phyloP scores from a whole-genome alignment of 352 stramenopile species.

The Globisporangium viniferum region DNA sequence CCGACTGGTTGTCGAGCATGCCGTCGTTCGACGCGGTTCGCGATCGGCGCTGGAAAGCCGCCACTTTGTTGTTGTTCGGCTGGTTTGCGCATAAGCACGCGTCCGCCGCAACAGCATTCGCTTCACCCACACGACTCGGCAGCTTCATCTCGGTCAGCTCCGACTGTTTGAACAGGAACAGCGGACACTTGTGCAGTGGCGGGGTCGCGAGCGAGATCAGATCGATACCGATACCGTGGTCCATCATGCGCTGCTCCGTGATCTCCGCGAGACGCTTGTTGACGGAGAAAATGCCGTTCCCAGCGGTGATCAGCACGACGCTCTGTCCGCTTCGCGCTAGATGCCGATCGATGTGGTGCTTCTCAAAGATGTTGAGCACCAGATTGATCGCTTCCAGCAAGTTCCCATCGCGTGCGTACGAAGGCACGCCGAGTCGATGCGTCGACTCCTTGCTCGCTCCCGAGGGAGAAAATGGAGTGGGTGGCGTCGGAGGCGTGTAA shows the following conservation, averaged over 20 bases:
- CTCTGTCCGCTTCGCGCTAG: constrained; percentile 94
- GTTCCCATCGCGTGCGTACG: constrained; percentile 88
- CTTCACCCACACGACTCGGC: constrained; percentile 37
- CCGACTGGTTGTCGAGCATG: constrained; percentile 36
- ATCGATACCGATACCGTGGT: constrained; percentile 99
- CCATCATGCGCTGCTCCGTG: constrained; percentile 99
- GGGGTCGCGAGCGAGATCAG: constrained; percentile 94
- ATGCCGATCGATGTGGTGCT: constrained; percentile 98
- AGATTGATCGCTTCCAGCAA: constrained; percentile 98
- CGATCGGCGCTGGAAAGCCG: constrained; percentile 33
- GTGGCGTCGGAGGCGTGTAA: constrained; percentile 21
- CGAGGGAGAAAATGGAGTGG: constrained; percentile 10
- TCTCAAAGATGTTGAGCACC: constrained; percentile 98
- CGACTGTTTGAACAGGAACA: constrained; percentile 95
- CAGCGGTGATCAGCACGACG: constrained; percentile 94
- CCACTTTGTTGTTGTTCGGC: constrained; percentile 22
- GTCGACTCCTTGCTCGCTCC: constrained; percentile 2
- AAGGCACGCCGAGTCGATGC: constrained; percentile 47
- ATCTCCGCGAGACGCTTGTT: constrained; percentile 95
- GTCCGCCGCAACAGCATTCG: constrained; percentile 26
- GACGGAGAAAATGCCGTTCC: constrained; percentile 96
- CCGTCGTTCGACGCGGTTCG: constrained; percentile 43
- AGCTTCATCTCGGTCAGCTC: constrained; percentile 62
- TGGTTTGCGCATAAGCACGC: constrained; percentile 40
- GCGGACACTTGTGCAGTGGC: constrained; percentile 95